Evolutionary conservation across 2,329 filamentous ascomycete genomes (phyloP).

Genomic region (Sporothrix dimorphospora): DNA sequence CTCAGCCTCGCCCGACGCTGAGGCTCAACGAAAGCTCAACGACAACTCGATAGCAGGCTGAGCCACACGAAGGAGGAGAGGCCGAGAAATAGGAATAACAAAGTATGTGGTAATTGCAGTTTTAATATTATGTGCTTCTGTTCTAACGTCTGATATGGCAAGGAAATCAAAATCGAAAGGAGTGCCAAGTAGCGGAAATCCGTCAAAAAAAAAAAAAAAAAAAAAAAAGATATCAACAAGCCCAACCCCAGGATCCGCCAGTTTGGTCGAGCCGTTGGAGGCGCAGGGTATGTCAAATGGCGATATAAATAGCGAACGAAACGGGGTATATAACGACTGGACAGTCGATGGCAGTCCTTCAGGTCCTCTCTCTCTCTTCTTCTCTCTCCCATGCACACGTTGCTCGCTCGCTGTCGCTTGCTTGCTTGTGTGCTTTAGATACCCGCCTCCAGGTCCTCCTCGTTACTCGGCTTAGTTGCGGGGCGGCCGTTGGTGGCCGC

Average conservation of each 20-base stretch:
- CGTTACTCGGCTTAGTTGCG: slow-evolving; percentile 3
- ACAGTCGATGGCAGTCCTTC: neutral
- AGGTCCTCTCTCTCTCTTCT: neutral
- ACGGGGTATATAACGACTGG: slow-evolving; percentile 7
- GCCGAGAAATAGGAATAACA: neutral
- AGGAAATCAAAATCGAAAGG: neutral
- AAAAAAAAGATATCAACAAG: neutral
- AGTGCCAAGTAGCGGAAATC: neutral
- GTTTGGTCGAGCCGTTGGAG: neutral
- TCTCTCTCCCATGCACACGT: neutral
- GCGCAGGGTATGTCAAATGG: neutral
- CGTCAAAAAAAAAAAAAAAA: neutral
- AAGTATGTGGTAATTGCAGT: neutral
- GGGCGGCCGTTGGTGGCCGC: slow-evolving; percentile 2
- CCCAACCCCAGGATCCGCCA: neutral
- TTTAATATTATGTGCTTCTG: neutral
- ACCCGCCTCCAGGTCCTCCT: neutral
- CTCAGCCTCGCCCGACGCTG: neutral
- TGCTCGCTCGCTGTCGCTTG: neutral
- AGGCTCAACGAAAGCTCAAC: neutral
- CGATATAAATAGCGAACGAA: slow-evolving; percentile 6
- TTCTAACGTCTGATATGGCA: neutral
- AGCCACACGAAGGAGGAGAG: neutral
- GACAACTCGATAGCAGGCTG: neutral
- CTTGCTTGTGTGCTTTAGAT: neutral